Percentiles rank a stretch among this genome's conserved stretches.
Conservation (phyloP, 345 rosid genomes). For the Eucalyptus sp. region DNA sequence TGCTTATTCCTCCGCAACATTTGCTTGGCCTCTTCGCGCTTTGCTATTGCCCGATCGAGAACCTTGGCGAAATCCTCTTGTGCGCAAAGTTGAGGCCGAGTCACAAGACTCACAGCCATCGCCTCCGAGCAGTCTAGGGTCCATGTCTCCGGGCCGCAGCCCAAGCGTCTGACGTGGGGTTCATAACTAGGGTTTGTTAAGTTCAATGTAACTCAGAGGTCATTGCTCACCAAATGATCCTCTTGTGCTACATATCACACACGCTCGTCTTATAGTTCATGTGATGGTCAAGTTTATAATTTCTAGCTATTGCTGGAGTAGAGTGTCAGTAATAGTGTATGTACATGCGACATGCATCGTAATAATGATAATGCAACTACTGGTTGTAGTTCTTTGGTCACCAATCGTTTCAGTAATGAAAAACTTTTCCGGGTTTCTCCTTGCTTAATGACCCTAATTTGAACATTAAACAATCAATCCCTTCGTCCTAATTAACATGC, state of each 20-base stretch:
- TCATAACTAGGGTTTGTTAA: neutral
- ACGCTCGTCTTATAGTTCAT: neutral
- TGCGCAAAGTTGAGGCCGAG: neutral
- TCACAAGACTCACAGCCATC: neutral
- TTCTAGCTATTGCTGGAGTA: neutral
- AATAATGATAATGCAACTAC: neutral
- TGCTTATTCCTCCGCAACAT: neutral
- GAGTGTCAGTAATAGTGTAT: neutral
- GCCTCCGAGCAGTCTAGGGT: neutral
- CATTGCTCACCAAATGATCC: neutral
- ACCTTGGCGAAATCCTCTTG: neutral
- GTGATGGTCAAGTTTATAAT: neutral
- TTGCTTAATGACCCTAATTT: too few species aligned
- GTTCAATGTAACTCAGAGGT: neutral
- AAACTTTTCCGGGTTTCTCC: neutral
- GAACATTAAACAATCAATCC: neutral
- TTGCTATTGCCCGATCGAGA: neutral
- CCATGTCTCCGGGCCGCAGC: neutral
- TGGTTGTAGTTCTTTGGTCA: neutral
- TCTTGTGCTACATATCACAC: neutral
- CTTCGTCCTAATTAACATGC: neutral
- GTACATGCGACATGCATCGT: neutral
- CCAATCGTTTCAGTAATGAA: neutral
- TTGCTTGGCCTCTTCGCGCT: neutral
- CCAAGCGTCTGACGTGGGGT: neutral